Base-by-base conservation (phyloP, 768 basidiomycete species). In the Phanerochaete carnosa region DNA sequence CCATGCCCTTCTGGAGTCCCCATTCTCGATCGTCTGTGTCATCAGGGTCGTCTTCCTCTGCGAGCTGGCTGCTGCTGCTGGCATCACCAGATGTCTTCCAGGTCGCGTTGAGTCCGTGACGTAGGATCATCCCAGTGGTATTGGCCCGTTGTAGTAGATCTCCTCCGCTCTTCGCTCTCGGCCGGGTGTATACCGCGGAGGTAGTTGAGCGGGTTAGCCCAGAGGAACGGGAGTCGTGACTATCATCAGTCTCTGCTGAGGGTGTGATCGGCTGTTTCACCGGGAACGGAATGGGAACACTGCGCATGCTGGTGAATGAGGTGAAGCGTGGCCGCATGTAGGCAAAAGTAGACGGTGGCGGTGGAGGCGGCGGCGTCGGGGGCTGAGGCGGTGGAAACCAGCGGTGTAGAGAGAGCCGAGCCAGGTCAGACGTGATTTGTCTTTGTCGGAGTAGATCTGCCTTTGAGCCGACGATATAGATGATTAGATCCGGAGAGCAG, bases 381-480 rank as follows among this genome's bases (percentile, higher is more conserved):
- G 87, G 85, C 53, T 76, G 78, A 12, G 90, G 89, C 60, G 91
- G 91, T 11, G 92, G 92, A 65, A 93, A 93, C 94, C 94, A 95
- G 53, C 86, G 88, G 65, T 90, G 88, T 47, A 96, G 77, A 13
- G 89, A 88, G 59, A 90, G 80, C n/a, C 91, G 87, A 57, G 91
- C 93, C 60, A 89, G 80, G 74, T 93, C 92, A 55, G 88, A 78
- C 6, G 91, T 89, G 64, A 94, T 89, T 69, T 90, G 87, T 50
- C 91, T 85, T 62, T 86, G 80, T 43, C 79, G 77, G 61, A 82
- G 74, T 61, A 94, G 81, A 78, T 94, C 91, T 67, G 91, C 89
- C 74, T 98, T 98, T 64, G 95, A 86, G 59, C 95, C 95, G 67
- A 97, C 94, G 68, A 98, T 92, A 74, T 95, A 94, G 68, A 97